Evolutionary conservation across 805 yeast species (phyloP).

Genomic region (Limtongozyma cylindracea): DNA sequence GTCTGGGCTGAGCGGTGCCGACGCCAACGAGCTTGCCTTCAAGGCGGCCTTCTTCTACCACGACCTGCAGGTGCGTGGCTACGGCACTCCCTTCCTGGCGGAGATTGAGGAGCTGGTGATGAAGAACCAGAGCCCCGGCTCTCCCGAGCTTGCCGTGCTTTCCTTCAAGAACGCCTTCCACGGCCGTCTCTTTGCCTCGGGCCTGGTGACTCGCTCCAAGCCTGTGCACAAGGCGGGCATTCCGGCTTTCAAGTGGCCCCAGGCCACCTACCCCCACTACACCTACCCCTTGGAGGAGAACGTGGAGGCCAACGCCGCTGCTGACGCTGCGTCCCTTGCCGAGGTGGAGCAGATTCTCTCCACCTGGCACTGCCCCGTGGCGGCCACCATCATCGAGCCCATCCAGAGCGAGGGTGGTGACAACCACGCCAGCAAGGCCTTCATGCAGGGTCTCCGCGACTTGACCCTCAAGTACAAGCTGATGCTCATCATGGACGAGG

Average conservation of each 20-base stretch:
- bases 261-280: constrained; percentile 74
- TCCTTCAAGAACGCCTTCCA: constrained; percentile 84
- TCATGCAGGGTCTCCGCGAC: constrained; percentile 68
- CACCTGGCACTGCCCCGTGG: constrained; percentile 54
- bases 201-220: constrained; percentile 78
- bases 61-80: constrained; percentile 40
- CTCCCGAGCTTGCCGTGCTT: constrained; percentile 65
- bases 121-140: constrained; percentile 70
- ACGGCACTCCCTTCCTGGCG: constrained; percentile 24
- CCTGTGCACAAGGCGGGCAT: constrained; percentile 84
- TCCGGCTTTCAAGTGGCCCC: constrained; percentile 94
- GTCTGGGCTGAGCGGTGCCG: constrained; percentile 69
- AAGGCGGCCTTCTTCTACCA: constrained; percentile 75
- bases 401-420: constrained; percentile 86
- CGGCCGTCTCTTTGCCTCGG: constrained; percentile 83
- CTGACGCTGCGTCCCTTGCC: constrained; percentile 61
- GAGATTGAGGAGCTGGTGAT: constrained; percentile 55
- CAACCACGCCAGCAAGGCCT: constrained; percentile 54
- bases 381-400: constrained; percentile 80
- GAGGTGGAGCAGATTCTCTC: constrained; percentile 49
- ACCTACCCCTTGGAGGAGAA: constrained; percentile 60
- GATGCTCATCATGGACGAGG: constrained; percentile 61
- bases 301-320: constrained; percentile 36
- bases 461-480: constrained; percentile 46
- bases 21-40: constrained; percentile 74